Conservation (phyloP, 768 basidiomycete genomes). For the Mycena crocata region DNA sequence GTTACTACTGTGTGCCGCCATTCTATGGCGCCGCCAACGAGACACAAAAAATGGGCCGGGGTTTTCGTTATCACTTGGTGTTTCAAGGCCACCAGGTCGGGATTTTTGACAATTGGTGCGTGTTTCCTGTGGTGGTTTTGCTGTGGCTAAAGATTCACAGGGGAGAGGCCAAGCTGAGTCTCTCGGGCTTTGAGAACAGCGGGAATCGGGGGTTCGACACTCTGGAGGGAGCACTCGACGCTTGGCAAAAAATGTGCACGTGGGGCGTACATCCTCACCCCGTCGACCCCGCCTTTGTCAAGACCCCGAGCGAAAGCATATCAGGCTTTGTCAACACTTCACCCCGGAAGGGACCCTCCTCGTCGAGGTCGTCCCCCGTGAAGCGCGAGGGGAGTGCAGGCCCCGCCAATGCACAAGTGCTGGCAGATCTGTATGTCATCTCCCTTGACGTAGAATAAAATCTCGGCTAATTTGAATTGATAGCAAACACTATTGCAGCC, state of each 20-base stretch:
- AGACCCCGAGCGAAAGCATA: not conserved
- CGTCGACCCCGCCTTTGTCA: too few relatives aligned
- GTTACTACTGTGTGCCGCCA: slow-evolving; percentile 6
- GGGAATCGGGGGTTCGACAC: not conserved
- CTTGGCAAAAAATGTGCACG: slow-evolving; percentile 2
- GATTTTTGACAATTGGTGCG: slow-evolving; percentile 5
- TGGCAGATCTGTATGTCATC: slow-evolving; percentile 4
- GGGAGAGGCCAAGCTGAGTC: not conserved
- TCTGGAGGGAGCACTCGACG: not conserved
- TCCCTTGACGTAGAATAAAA: too few relatives aligned
- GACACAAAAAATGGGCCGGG: not conserved
- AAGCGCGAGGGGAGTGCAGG: not conserved
- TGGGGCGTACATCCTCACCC: slow-evolving; percentile 11
- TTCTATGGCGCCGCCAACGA: not conserved
- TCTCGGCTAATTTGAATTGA: not conserved
- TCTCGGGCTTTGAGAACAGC: not conserved
- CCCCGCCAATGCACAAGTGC: not conserved
- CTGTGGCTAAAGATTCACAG: not conserved
- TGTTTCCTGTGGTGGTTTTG: not conserved
- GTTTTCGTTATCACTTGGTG: not conserved
- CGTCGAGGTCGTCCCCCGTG: not conserved
- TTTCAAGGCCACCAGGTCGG: slow-evolving; percentile 1
- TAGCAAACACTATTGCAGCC: not conserved
- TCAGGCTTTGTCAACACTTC: not conserved
- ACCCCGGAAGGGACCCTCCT: not conserved